Conservation (phyloP, 257 asterid genomes). For the Osmanthus fragrans region DNA sequence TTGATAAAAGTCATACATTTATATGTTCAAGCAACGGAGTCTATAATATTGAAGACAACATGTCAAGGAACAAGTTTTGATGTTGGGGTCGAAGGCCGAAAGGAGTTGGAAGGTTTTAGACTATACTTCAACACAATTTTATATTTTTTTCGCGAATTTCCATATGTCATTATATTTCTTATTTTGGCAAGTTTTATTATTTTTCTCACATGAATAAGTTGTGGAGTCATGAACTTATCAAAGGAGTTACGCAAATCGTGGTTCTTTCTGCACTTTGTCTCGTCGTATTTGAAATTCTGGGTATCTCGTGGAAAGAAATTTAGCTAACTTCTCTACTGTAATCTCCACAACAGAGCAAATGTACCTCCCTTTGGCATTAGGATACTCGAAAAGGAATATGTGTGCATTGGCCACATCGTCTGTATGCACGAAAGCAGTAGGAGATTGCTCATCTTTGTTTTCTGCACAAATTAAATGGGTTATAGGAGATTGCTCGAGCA, state of each 20-base stretch:
- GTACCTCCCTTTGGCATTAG: conserved; percentile 52
- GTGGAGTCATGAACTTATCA: too few relatives aligned
- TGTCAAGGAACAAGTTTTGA: too few relatives aligned
- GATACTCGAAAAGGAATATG: conserved; percentile 37
- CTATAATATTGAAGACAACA: too few relatives aligned
- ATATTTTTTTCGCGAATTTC: too few relatives aligned
- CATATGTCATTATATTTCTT: too few relatives aligned
- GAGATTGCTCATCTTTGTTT: conserved; percentile 19
- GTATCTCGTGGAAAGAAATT: conserved; percentile 33
- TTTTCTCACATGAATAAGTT: not conserved
- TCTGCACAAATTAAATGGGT: conserved; percentile 26
- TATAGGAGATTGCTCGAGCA: not conserved
- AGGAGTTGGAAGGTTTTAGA: not conserved
- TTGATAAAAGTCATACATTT: too few relatives aligned
- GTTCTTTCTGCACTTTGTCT: too few relatives aligned
- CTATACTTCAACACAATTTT: not conserved
- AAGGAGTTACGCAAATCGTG: too few relatives aligned
- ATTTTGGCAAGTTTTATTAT: too few relatives aligned
- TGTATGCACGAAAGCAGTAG: conserved; percentile 32
- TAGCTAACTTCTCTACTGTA: conserved; percentile 32
- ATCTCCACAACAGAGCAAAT: conserved; percentile 42
- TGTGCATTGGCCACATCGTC: conserved; percentile 53
- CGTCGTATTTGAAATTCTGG: conserved; percentile 33
- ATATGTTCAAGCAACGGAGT: too few relatives aligned
- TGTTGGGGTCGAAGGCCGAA: too few relatives aligned